Conservation (phyloP, 768 basidiomycete genomes). For the Mycena chlorophos region DNA sequence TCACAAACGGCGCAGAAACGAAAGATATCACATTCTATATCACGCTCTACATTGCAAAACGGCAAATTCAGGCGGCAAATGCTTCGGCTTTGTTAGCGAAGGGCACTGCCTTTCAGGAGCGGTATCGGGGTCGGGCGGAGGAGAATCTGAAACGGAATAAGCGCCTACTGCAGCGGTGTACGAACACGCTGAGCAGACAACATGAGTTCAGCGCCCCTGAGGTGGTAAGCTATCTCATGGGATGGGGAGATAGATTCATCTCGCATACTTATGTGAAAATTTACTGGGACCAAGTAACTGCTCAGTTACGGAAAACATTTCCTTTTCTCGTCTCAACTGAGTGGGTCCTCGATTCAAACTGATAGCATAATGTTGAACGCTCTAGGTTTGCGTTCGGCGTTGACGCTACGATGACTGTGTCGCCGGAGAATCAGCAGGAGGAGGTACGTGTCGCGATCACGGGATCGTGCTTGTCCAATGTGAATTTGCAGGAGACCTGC, state of each 20-base stretch:
- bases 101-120: slow-evolving; percentile 27
- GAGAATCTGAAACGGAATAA: slow-evolving; percentile 27
- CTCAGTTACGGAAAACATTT: slow-evolving; percentile 17
- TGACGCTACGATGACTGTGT: background rate
- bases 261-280: slow-evolving; percentile 40
- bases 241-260: slow-evolving; percentile 39
- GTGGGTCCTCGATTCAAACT: background rate
- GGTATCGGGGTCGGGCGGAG: slow-evolving; percentile 3
- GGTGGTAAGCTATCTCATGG: slow-evolving; percentile 42
- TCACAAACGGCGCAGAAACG: slow-evolving; percentile 36
- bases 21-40: slow-evolving; percentile 39
- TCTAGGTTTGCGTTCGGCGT: background rate
- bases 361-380: background rate
- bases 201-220: slow-evolving; percentile 41
- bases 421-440: too few species aligned
- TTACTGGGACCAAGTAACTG: slow-evolving; percentile 30
- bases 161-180: slow-evolving; percentile 33
- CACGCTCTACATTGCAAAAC: slow-evolving; percentile 42
- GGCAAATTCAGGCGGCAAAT: slow-evolving; percentile 37
- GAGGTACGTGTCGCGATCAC: background rate
- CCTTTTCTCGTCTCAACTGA: slow-evolving; percentile 1
- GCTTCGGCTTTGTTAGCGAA: slow-evolving; percentile 39
- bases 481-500: background rate
- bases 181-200: slow-evolving; percentile 32
- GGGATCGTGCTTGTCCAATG: background rate